A percentile compares a stretch with the other conserved stretches of the same genome.
phyloP scores from a whole-genome alignment of 805 yeast genomes.

The Candida ipomoeae region DNA sequence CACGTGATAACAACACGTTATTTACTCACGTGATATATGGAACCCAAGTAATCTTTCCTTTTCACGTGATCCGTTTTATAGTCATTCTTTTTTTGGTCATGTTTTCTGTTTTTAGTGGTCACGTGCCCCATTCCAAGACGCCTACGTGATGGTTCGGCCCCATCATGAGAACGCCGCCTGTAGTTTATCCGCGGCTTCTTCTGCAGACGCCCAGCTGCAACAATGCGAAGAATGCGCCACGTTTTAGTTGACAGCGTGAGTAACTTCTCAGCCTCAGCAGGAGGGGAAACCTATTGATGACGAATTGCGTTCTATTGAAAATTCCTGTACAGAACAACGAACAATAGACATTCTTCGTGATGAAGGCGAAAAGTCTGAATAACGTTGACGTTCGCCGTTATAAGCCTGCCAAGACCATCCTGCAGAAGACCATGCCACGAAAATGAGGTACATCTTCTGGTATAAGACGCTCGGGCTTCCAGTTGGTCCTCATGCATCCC shows the following conservation, averaged over 20 bases:
- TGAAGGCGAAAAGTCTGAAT: no score
- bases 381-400: neutral
- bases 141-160: no score
- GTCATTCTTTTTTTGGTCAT: no score
- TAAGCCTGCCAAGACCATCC: neutral
- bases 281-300: neutral
- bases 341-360: no score
- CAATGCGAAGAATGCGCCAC: neutral
- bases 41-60: no score
- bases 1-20: no score
- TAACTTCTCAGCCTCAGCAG: neutral
- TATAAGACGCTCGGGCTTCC: neutral
- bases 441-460: neutral
- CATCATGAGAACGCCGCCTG: no score
- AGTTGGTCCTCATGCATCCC: neutral
- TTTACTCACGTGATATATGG: no score
- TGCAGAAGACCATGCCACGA: constrained; percentile 1
- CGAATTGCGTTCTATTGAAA: no score
- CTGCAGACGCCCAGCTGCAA: neutral
- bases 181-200: neutral
- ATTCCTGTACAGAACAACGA: no score
- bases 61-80: no score
- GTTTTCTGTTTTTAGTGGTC: neutral
- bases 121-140: neutral
- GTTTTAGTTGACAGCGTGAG: neutral